Evolutionary conservation across 306 rosid genomes (phyloP).

Genomic region (Begonia masoniana): DNA sequence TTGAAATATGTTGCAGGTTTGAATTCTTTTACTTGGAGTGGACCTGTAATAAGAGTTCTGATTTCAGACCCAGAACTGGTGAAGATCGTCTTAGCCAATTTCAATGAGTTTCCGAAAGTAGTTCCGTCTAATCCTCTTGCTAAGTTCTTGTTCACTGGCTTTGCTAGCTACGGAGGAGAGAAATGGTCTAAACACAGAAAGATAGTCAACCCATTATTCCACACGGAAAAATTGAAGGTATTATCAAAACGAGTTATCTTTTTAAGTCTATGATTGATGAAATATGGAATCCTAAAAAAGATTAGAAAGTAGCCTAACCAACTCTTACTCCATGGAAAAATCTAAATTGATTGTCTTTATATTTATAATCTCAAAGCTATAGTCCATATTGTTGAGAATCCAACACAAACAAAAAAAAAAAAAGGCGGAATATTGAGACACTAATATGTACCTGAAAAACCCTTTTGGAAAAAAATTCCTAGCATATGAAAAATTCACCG

Average conservation of each 20-base stretch:
- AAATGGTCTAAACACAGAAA: constrained; percentile 5
- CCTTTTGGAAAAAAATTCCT: too few species aligned
- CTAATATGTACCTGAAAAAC: too few species aligned
- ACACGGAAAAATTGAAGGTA: constrained; percentile 6
- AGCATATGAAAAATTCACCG: too few species aligned
- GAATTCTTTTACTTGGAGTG: constrained; percentile 21
- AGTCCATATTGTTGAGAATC: too few species aligned
- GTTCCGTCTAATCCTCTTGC: background rate
- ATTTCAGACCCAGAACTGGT: constrained; percentile 16
- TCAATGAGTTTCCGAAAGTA: background rate
- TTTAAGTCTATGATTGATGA: too few species aligned
- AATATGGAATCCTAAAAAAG: too few species aligned
- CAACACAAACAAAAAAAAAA: too few species aligned
- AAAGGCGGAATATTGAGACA: too few species aligned
- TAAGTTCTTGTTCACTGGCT: background rate
- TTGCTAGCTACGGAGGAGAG: background rate
- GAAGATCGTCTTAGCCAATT: constrained; percentile 16
- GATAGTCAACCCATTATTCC: constrained; percentile 6
- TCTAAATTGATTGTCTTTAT: too few species aligned
- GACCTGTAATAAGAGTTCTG: constrained; percentile 12
- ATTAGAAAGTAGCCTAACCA: too few species aligned
- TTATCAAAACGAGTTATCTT: background rate
- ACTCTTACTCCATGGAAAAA: too few species aligned
- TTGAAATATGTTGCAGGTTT: constrained; percentile 3
- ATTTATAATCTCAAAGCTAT: too few species aligned